phyloP scores from a whole-genome alignment of 129 eudicot species.

The Chrysanthemum seticuspe region DNA sequence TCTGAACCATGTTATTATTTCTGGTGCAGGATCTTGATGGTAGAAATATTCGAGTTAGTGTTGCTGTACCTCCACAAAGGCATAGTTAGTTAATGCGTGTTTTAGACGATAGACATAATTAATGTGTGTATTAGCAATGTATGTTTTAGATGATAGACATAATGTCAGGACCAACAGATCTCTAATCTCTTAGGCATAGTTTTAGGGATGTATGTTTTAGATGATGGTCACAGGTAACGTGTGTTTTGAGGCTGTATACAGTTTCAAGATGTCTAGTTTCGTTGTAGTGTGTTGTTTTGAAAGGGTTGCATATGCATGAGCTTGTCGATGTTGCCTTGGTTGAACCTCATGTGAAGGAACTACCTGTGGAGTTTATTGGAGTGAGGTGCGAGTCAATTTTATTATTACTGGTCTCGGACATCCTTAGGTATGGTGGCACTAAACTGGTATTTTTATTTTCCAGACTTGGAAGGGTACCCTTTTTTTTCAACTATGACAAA shows the following conservation, averaged over 20 bases:
- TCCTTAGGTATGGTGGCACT: not conserved
- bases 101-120: slow-evolving; percentile 24
- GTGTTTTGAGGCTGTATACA: not conserved
- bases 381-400: no score
- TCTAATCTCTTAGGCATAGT: not conserved
- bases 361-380: no score
- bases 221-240: not conserved
- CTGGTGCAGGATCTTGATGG: slow-evolving; percentile 71
- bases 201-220: slow-evolving; percentile 8
- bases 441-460: not conserved
- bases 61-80: slow-evolving; percentile 70
- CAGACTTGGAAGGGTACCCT: not conserved
- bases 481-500: no score
- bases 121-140: slow-evolving; percentile 6
- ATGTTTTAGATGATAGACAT: not conserved
- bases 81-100: slow-evolving; percentile 34
- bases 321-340: no score
- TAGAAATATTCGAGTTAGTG: slow-evolving; percentile 76
- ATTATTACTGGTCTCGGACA: no score
- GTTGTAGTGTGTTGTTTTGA: not conserved
- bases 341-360: no score
- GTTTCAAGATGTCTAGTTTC: not conserved
- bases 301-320: not conserved
- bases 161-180: not conserved
- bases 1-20: not conserved